phyloP scores from a whole-genome alignment of 495 filamentous ascomycete species.

The Neurospora pannonica region DNA sequence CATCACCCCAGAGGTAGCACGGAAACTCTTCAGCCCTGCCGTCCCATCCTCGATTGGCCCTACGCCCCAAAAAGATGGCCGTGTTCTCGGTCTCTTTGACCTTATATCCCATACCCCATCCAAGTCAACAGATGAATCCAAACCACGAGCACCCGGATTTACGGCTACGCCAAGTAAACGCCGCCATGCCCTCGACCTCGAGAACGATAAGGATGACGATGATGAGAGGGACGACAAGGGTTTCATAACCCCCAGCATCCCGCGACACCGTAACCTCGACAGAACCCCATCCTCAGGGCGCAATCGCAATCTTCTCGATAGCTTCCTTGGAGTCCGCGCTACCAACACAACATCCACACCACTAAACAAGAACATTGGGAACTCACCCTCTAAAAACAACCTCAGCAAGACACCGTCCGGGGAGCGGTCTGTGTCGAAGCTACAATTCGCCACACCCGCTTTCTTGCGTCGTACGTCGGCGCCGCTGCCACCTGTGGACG shows the following conservation, averaged over 20 bases:
- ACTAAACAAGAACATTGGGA: constrained; percentile 25
- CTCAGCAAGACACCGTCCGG: constrained; percentile 13
- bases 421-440: constrained; percentile 31
- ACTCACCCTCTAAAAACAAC: constrained; percentile 33
- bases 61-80: constrained; percentile 85
- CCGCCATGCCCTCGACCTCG: constrained; percentile 25
- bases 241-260: neutral
- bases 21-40: constrained; percentile 52
- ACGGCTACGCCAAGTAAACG: constrained; percentile 1
- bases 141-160: neutral
- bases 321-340: constrained; percentile 34
- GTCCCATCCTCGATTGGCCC: constrained; percentile 58
- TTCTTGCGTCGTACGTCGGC: constrained; percentile 56
- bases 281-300: constrained; percentile 48
- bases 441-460: constrained; percentile 56
- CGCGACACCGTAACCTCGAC: neutral
- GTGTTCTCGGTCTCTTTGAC: constrained; percentile 85
- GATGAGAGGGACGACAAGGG: constrained; percentile 13
- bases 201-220: constrained; percentile 16
- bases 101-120: constrained; percentile 51
- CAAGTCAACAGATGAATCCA: neutral
- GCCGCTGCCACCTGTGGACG: constrained; percentile 32
- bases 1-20: constrained; percentile 20
- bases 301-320: constrained; percentile 52
- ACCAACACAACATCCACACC: constrained; percentile 38